phyloP scores from a whole-genome alignment of 2,329 filamentous ascomycete species.

The Aureobasidium mangrovei region DNA sequence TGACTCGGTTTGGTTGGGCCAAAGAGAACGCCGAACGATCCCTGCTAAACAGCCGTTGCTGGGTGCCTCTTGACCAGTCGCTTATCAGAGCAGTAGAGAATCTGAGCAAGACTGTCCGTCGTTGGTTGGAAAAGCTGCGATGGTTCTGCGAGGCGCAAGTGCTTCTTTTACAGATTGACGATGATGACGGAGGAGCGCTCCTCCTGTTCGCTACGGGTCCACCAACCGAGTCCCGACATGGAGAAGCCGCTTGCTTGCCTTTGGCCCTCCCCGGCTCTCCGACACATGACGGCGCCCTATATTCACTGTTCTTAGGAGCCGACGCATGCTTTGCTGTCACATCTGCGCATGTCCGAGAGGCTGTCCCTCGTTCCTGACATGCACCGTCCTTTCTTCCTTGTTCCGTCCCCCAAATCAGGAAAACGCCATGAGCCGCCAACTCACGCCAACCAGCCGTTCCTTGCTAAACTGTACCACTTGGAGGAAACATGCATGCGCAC shows the following conservation, averaged over 20 bases:
- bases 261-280: neutral
- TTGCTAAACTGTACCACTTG: neutral
- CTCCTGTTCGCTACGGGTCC: neutral
- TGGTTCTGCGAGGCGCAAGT: neutral
- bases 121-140: neutral
- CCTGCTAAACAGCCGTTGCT: neutral
- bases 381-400: neutral
- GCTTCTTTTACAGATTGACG: neutral
- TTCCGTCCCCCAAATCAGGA: neutral
- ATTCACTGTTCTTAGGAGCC: neutral
- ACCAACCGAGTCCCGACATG: neutral
- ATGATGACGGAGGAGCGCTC: neutral
- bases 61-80: neutral
- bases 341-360: neutral
- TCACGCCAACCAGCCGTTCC: neutral
- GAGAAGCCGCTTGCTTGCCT: too few relatives aligned
- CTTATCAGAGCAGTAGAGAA: neutral
- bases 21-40: neutral
- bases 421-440: neutral
- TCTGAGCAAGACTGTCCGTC: neutral
- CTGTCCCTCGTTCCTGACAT: neutral
- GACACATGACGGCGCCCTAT: neutral
- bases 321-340: conserved; percentile 8
- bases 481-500: neutral
- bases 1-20: conserved; percentile 7